Evolutionary conservation across 2,329 filamentous ascomycete genomes (phyloP).

Genomic region (Calonectria hongkongensis): DNA sequence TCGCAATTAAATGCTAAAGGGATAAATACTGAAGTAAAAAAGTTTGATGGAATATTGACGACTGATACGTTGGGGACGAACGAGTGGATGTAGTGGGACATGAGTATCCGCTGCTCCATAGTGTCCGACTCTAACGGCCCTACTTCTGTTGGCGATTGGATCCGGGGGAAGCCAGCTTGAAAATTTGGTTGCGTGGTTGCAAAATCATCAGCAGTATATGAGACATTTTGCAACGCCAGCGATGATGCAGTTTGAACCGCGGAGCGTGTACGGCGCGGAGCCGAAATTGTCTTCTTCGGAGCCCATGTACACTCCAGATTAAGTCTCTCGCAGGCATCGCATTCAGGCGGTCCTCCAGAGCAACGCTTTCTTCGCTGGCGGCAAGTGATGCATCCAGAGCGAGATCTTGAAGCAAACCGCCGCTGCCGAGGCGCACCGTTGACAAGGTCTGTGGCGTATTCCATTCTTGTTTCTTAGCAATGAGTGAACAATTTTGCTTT

Average conservation of each 20-base stretch:
- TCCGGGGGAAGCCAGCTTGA: not conserved
- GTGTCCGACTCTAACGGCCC: not conserved
- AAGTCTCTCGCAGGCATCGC: constrained; percentile 28
- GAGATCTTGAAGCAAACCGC: constrained; percentile 27
- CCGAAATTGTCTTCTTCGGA: not conserved
- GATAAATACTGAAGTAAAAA: constrained; percentile 32
- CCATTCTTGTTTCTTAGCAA: not conserved
- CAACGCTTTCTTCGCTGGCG: constrained; percentile 40
- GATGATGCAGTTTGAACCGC: not conserved
- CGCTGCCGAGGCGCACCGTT: constrained; percentile 51
- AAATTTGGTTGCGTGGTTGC: not conserved
- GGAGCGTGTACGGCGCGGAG: not conserved
- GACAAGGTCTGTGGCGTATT: not conserved
- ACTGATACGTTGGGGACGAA: constrained; percentile 28
- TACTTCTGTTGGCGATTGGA: not conserved
- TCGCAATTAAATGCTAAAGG: constrained; percentile 39
- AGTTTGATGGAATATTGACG: constrained; percentile 3
- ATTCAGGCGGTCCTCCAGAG: constrained; percentile 12
- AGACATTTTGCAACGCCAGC: not conserved
- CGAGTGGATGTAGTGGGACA: constrained; percentile 37
- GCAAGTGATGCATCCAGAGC: constrained; percentile 38
- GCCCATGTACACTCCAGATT: constrained; percentile 33
- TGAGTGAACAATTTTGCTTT: not conserved
- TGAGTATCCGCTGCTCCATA: constrained; percentile 22
- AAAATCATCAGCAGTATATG: not conserved